These are phyloP conservation scores for Ophiocordyceps robertsii DNA, from an alignment of 2,329 filamentous ascomycete genomes.

Conservation along the genomic window DNA sequence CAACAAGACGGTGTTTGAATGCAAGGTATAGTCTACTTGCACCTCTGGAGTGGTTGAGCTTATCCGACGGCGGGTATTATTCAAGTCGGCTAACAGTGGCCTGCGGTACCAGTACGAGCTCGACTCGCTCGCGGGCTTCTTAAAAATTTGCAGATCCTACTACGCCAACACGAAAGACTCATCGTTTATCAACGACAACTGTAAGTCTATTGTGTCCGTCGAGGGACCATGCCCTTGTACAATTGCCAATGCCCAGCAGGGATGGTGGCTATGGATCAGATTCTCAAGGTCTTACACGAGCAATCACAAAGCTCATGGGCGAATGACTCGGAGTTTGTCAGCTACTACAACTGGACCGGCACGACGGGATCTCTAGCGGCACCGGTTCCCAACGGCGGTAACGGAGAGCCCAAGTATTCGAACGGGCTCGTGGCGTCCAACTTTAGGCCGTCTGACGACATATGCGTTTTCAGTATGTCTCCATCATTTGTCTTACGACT, in stretches of 20 bases:
- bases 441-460: conserved; percentile 74
- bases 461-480: conserved; percentile 47
- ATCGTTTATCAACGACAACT: conserved; percentile 41
- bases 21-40: conserved; percentile 10
- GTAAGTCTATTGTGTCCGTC: conserved; percentile 1
- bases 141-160: conserved; percentile 70
- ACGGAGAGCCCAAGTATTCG: conserved; percentile 63
- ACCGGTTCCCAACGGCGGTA: conserved; percentile 49
- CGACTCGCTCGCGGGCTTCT: conserved; percentile 74
- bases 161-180: conserved; percentile 55
- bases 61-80: background rate
- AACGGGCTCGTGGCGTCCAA: conserved; percentile 69
- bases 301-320: conserved; percentile 14
- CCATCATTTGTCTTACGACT: background rate
- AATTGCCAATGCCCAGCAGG: conserved; percentile 35
- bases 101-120: conserved; percentile 72
- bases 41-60: no score
- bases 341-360: conserved; percentile 17
- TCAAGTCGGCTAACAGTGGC: conserved; percentile 19
- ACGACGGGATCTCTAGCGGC: conserved; percentile 10
- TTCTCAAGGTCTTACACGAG: conserved; percentile 11
- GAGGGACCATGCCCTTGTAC: background rate
- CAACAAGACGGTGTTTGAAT: conserved; percentile 13
- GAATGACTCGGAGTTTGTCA: conserved; percentile 11
- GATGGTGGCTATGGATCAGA: conserved; percentile 36